A percentile compares a stretch with the other conserved stretches of the same genome.
Conservation (phyloP, 129 eudicot genomes). For the Ambrosia artemisiifolia region DNA sequence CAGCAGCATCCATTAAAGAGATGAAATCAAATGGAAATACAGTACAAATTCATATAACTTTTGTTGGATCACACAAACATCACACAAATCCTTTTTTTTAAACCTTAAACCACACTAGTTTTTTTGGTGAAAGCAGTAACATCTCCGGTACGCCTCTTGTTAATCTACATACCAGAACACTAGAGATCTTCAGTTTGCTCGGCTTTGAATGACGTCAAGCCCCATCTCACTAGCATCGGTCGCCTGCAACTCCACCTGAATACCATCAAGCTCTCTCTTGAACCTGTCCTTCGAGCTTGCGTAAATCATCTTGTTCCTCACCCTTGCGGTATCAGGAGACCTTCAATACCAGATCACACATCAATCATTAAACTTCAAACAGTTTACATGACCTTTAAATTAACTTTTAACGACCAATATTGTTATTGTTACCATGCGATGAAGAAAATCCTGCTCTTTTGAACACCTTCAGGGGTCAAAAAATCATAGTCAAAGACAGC, state of each 20-base stretch:
- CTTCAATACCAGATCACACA: constrained; percentile 2
- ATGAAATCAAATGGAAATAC: constrained; percentile 22
- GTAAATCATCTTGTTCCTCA: constrained; percentile 50
- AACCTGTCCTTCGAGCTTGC: constrained; percentile 51
- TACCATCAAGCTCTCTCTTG: constrained; percentile 85
- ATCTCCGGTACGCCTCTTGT: constrained; percentile 23
- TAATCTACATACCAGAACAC: constrained; percentile 27
- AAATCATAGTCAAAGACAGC: constrained; percentile 54
- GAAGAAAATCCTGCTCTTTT: constrained; percentile 54
- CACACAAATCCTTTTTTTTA: constrained; percentile 22
- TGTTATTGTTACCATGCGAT: constrained; percentile 39
- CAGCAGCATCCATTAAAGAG: constrained; percentile 10
- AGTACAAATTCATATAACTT: constrained; percentile 31
- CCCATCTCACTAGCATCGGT: constrained; percentile 78
- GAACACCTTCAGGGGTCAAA: constrained; percentile 47
- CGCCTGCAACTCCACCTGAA: constrained; percentile 79
- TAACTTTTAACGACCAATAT: neutral
- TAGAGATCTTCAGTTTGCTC: constrained; percentile 40
- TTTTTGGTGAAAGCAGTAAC: constrained; percentile 29
- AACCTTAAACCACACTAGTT: constrained; percentile 33
- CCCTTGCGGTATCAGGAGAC: constrained; percentile 42
- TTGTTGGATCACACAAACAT: constrained; percentile 36
- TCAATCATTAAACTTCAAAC: neutral
- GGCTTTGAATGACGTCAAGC: constrained; percentile 75
- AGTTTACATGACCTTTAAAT: neutral